phyloP scores from a whole-genome alignment of 306 rosid species.

The Casuarina cunninghamiana region DNA sequence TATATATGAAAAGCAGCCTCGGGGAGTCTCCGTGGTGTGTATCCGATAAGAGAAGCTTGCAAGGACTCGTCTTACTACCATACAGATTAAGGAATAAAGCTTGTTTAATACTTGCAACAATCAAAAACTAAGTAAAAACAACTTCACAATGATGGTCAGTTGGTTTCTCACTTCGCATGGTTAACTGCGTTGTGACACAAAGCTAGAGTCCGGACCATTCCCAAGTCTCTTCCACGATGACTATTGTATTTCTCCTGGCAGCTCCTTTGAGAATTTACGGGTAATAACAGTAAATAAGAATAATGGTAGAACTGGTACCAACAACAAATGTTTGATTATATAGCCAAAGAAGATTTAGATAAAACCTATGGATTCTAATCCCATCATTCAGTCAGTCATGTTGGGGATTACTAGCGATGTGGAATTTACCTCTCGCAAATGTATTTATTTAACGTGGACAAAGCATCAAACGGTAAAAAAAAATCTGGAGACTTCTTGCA shows the following conservation, averaged over 20 bases:
- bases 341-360: no score
- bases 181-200: constrained; percentile 72
- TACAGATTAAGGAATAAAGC: neutral
- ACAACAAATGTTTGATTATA: no score
- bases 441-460: no score
- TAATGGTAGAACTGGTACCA: no score
- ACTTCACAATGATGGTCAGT: neutral
- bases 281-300: neutral
- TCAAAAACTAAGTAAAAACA: neutral
- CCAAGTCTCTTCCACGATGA: constrained; percentile 77
- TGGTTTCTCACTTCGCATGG: constrained; percentile 65
- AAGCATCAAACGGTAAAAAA: no score
- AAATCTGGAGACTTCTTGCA: no score
- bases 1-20: constrained; percentile 80
- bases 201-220: constrained; percentile 85
- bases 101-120: neutral
- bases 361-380: no score
- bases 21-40: constrained; percentile 79
- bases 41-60: constrained; percentile 81
- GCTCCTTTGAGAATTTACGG: constrained; percentile 37
- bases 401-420: no score
- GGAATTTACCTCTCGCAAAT: no score
- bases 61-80: constrained; percentile 58
- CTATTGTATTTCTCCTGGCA: constrained; percentile 70
- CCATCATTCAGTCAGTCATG: no score